Evolutionary conservation across 1,284 basidiomycete species (phyloP).

Genomic region (Earliella scabrosa): DNA sequence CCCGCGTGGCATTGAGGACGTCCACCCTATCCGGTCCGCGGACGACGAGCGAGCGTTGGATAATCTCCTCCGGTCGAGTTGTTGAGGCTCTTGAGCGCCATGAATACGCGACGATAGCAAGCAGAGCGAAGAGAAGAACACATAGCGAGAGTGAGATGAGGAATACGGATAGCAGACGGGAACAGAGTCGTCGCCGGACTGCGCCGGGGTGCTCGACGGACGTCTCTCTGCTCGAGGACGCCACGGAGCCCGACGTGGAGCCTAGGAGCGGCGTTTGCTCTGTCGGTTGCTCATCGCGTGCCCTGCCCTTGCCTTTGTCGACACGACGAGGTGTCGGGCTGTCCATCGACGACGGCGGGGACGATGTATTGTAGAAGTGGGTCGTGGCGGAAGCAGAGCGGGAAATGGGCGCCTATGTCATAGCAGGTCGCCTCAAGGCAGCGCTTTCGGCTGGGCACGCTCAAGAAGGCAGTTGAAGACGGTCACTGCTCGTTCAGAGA

Average conservation of each 20-base stretch:
- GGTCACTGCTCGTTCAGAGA: too few relatives aligned
- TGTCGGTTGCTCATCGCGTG: slow-evolving; percentile 36
- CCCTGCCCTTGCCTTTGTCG: slow-evolving; percentile 50
- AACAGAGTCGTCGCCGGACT: slow-evolving; percentile 40
- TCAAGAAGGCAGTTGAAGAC: too few relatives aligned
- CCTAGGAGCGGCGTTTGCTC: slow-evolving; percentile 51
- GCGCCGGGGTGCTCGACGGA: slow-evolving; percentile 30
- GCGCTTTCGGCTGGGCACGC: too few relatives aligned
- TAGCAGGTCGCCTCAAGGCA: too few relatives aligned
- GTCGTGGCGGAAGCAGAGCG: not conserved
- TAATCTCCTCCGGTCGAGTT: slow-evolving; percentile 59
- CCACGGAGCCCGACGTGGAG: slow-evolving; percentile 29
- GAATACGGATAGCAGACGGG: slow-evolving; percentile 53
- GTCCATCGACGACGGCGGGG: slow-evolving; percentile 16
- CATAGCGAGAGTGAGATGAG: slow-evolving; percentile 45
- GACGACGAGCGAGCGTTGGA: slow-evolving; percentile 58
- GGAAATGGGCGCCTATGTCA: not conserved
- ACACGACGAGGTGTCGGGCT: slow-evolving; percentile 2
- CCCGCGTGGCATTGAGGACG: slow-evolving; percentile 61
- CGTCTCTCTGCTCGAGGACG: slow-evolving; percentile 25
- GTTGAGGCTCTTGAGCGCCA: slow-evolving; percentile 60
- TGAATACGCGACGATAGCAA: slow-evolving; percentile 60
- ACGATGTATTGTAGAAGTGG: not conserved
- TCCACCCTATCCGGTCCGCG: slow-evolving; percentile 63
- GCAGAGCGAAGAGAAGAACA: slow-evolving; percentile 45